These are phyloP conservation scores for Schizosaccharomyces lindneri DNA, from an alignment of 805 yeast genomes.

Conservation along the genomic window DNA sequence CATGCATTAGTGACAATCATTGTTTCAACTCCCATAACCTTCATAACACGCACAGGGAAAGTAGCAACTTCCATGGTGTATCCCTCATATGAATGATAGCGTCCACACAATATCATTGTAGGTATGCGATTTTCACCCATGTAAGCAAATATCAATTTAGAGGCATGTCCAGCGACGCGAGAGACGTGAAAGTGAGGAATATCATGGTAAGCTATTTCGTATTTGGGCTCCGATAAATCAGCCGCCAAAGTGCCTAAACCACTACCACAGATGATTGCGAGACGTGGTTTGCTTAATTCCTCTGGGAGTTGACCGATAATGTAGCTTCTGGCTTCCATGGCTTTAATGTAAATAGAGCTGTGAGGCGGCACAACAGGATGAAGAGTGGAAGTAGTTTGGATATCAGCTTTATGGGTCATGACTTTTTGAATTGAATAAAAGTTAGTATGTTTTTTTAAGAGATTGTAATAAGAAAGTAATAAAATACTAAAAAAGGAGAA, in stretches of 20 bases:
- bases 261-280: conserved; percentile 75
- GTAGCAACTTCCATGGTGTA: conserved; percentile 59
- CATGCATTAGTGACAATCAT: conserved; percentile 85
- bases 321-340: background rate
- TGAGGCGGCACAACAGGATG: background rate
- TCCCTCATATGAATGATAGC: conserved; percentile 76
- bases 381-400: background rate
- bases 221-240: conserved; percentile 16
- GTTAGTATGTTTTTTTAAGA: too few relatives aligned
- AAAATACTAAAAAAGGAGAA: background rate
- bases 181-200: conserved; percentile 65
- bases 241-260: conserved; percentile 74
- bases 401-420: background rate
- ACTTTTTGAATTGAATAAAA: background rate
- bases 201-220: conserved; percentile 32
- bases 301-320: conserved; percentile 5
- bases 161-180: conserved; percentile 65
- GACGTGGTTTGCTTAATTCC: conserved; percentile 23
- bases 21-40: conserved; percentile 31
- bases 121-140: conserved; percentile 48
- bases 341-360: background rate
- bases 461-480: too few relatives aligned
- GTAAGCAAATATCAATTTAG: conserved; percentile 52
- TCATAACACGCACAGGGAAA: conserved; percentile 61
- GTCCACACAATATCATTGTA: conserved; percentile 80